phyloP scores from a whole-genome alignment of 768 basidiomycete species.

The Termitomyces sp. region DNA sequence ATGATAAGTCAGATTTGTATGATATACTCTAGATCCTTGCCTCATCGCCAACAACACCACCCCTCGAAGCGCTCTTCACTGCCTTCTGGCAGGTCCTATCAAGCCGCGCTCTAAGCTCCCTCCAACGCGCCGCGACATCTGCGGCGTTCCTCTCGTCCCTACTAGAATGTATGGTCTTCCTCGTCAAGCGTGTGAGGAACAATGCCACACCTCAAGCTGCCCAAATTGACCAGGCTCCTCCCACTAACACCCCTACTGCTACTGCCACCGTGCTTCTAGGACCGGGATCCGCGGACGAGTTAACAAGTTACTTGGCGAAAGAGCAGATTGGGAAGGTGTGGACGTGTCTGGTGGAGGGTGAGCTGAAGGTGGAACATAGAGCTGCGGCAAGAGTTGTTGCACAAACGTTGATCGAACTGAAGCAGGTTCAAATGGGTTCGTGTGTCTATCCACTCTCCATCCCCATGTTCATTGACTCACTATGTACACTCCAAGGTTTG shows the following conservation, averaged over 20 bases:
- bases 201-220: constrained; percentile 2
- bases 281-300: constrained; percentile 5
- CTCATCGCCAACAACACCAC: constrained; percentile 20
- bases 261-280: constrained; percentile 1
- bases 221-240: neutral
- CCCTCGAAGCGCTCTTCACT: constrained; percentile 53
- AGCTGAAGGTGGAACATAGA: constrained; percentile 44
- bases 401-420: constrained; percentile 36
- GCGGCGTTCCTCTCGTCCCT: constrained; percentile 68
- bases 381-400: constrained; percentile 42
- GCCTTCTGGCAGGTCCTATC: constrained; percentile 85
- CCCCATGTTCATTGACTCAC: neutral
- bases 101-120: constrained; percentile 57
- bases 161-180: constrained; percentile 66
- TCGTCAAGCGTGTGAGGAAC: constrained; percentile 41
- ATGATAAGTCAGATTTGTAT: no score
- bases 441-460: constrained; percentile 1
- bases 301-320: constrained; percentile 31
- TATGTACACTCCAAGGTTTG: constrained; percentile 30
- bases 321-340: constrained; percentile 47
- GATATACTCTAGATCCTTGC: constrained; percentile 26
- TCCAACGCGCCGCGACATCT: constrained; percentile 48
- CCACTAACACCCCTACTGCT: constrained; percentile 9
- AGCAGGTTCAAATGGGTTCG: constrained; percentile 25
- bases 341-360: constrained; percentile 40